phyloP scores from a whole-genome alignment of 2,329 filamentous ascomycete species.

The Stemphylium beticola region DNA sequence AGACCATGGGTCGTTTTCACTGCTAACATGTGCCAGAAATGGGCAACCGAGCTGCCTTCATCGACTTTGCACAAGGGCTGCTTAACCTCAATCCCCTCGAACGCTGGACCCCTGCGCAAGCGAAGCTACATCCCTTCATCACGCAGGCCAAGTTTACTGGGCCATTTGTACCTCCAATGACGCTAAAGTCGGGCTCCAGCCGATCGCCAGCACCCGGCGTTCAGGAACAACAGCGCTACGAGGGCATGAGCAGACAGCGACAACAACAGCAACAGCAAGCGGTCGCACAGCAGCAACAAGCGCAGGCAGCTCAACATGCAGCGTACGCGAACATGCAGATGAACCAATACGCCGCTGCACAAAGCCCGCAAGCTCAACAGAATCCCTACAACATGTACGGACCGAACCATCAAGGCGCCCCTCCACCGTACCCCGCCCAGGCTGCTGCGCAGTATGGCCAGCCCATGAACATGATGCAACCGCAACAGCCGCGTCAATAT shows the following conservation, averaged over 20 bases:
- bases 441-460: slow-evolving; percentile 58
- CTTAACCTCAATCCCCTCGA: slow-evolving; percentile 95
- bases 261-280: slow-evolving; percentile 62
- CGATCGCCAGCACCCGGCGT: slow-evolving; percentile 92
- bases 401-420: slow-evolving; percentile 69
- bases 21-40: slow-evolving; percentile 71
- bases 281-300: slow-evolving; percentile 62
- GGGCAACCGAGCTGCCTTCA: slow-evolving; percentile 96
- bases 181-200: slow-evolving; percentile 83
- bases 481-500: slow-evolving; percentile 47
- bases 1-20: not conserved
- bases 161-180: slow-evolving; percentile 96
- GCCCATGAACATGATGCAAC: slow-evolving; percentile 62
- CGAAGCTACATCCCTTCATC: slow-evolving; percentile 96
- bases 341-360: slow-evolving; percentile 57
- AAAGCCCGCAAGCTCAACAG: slow-evolving; percentile 57
- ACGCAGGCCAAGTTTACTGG: slow-evolving; percentile 97
- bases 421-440: slow-evolving; percentile 81
- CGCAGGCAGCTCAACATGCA: slow-evolving; percentile 65
- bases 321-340: slow-evolving; percentile 70
- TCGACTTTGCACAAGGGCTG: slow-evolving; percentile 94
- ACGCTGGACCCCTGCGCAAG: slow-evolving; percentile 96
- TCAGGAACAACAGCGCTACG: slow-evolving; percentile 93
- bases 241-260: slow-evolving; percentile 90
- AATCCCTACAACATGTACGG: slow-evolving; percentile 84